These are phyloP conservation scores for Aspergillus steynii DNA, from an alignment of 495 filamentous ascomycete genomes.

Conservation along the genomic window DNA sequence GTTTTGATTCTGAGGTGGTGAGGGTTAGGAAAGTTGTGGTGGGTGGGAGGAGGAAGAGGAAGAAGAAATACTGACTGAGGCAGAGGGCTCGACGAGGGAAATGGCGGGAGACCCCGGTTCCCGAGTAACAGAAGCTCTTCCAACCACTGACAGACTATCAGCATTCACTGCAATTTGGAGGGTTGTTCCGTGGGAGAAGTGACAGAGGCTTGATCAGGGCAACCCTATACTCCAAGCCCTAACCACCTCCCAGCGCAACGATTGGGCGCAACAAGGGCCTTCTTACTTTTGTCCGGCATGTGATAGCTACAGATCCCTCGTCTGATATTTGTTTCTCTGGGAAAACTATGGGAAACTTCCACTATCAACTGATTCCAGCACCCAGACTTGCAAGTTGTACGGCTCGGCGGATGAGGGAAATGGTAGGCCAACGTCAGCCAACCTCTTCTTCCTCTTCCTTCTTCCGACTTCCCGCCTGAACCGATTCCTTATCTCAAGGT, in stretches of 20 bases:
- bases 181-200: background rate
- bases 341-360: background rate
- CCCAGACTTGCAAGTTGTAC: background rate
- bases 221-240: background rate
- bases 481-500: background rate
- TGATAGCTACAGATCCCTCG: background rate
- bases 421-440: background rate
- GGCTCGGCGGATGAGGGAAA: background rate
- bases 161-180: background rate
- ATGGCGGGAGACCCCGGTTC: conserved; percentile 20
- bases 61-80: conserved; percentile 7
- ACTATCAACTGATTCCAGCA: background rate
- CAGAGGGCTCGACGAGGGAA: conserved; percentile 18
- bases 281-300: background rate
- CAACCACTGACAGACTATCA: conserved; percentile 22
- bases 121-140: conserved; percentile 23
- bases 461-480: background rate
- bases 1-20: conserved; percentile 6
- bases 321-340: background rate
- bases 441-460: background rate
- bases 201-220: conserved; percentile 5
- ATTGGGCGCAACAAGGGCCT: background rate
- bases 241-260: background rate
- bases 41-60: conserved; percentile 4
- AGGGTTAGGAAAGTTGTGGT: conserved; percentile 2